Base-by-base conservation (phyloP, 352 stramenopile genomes). In the Globisporangium orthogonon region DNA sequence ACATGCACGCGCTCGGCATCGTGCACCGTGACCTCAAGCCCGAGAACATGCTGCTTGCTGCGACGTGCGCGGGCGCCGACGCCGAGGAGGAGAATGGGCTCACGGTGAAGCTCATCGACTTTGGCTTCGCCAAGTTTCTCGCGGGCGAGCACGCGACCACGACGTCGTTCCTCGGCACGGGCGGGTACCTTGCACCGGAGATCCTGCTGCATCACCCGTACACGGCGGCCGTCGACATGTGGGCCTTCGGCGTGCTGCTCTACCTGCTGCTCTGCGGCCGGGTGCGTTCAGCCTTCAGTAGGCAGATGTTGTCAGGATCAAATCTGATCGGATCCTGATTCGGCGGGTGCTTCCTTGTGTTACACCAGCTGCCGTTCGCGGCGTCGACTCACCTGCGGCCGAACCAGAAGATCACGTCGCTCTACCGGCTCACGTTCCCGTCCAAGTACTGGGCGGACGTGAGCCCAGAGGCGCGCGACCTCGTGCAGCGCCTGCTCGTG, bases 81-180 rank as follows among this genome's bases (percentile, higher is more conserved):
- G 44, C 55, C 7, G 60, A 59, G 28, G 37, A 56, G 23, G 23
- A 23, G 23, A 23, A 23, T 23, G 23, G 23, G 5, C 40, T 91
- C 53, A 56, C 74, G 2, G 71, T 99, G 14, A 99, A 99, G 75
- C 98, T 99, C 56, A 99, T 99, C 66, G 97, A 99, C 75, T 99
- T 99, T 86, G 97, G 97, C 7, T 88, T 99, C 45, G 89, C 89
- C 39, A 99, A 99, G 69, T 75, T 97, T 45, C 65, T 96, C 29
- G 65, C 74, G 10, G 60, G 70, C 9, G 69, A 85, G 14, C 58
- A 70, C 6, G 80, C 61, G 33, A 80, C 75, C 18, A 87, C 79
- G 52, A 86, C 74, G 0, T 84, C 76, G 41, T 93, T 94, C 67
- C 54, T 94, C 9, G 85, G 85, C 39, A 94, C 85, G 0, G 73